Base-by-base conservation (phyloP, 2,329 filamentous ascomycete genomes). In the Aspergillus vadensis region DNA sequence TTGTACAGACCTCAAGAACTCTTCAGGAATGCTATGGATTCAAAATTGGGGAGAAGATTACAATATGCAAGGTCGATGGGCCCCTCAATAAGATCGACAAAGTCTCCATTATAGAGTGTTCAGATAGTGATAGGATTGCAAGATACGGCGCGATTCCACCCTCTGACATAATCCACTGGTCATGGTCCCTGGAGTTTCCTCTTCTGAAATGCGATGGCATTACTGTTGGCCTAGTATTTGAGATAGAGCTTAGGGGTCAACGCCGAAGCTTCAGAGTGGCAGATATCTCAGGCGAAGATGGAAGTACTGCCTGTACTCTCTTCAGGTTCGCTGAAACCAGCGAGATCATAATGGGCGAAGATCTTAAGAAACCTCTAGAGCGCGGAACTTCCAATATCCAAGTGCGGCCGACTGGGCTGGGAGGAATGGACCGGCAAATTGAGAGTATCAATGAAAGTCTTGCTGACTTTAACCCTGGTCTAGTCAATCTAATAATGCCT, bases 11-110 rank as follows among this genome's bases (percentile, higher is more conserved):
- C 79, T 88, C 91, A 21, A 88, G 91, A 63, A 82, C 86, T 5
- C 86, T 96, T 57, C 88, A 91, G 63, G 88, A 90, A 38, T 84
- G 86, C 6, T 90, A 90, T 66, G 86, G 86, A 1, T 84, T 96
- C 67, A 88, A 89, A 62, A 80, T 95, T 4, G 87, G 87, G 15
- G 90, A 92, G 52, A 84, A 86, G 54, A 80, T 96, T 51, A 81
- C 83, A 7, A 83, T 93, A 23, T 79, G 82, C 2, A 82, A 77
- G 63, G 81, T 83, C 9, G 81, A 81, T 7, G 77, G 76, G 2
- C 67, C 77, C 2, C 75, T 89, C 10, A 79, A 82, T 0, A 82
- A 84, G 21, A 85, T 87, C 5, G 79, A 83, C 4, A 79, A 82
- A 27, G 80, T 94, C 3, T 76, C 85, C 6, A 73, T 93, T 15